These are phyloP conservation scores for Candida pseudocylindracea DNA, from an alignment of 1,139 yeast species.

Conservation along the genomic window DNA sequence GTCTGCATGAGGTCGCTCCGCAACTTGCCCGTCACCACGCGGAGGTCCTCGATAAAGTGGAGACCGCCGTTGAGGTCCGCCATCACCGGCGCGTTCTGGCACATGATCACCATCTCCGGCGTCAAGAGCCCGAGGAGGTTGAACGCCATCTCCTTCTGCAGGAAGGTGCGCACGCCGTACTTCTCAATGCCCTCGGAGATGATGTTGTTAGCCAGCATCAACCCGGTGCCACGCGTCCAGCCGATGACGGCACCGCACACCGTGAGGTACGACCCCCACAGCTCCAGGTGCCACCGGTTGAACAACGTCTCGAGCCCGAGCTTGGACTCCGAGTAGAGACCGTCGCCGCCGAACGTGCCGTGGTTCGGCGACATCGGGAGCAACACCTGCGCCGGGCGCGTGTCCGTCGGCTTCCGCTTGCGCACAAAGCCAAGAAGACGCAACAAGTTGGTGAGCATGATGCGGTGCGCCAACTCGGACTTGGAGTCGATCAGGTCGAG, in stretches of 20 bases:
- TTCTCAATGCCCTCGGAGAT: constrained; percentile 96
- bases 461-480: constrained; percentile 95
- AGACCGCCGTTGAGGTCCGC: constrained; percentile 98
- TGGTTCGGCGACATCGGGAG: constrained; percentile 96
- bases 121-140: constrained; percentile 85
- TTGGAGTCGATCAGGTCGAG: constrained; percentile 80
- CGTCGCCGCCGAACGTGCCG: constrained; percentile 96
- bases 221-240: constrained; percentile 99
- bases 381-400: constrained; percentile 96
- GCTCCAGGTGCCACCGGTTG: constrained; percentile 98
- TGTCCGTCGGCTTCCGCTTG: constrained; percentile 65
- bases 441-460: constrained; percentile 88
- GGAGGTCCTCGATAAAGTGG: constrained; percentile 80
- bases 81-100: constrained; percentile 88
- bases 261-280: constrained; percentile 87
- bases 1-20: constrained; percentile 69
- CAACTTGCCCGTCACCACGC: constrained; percentile 64
- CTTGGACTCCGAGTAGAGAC: constrained; percentile 94
- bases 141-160: constrained; percentile 98
- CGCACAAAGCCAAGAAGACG: constrained; percentile 85
- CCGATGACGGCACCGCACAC: constrained; percentile 97
- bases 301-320: constrained; percentile 83
- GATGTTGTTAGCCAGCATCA: constrained; percentile 91
- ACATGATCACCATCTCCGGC: constrained; percentile 62
- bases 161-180: constrained; percentile 91